Evolutionary conservation across 257 asterid genomes (phyloP), one percentile per base, ranked within the genome.

Genomic region (Datura wrightii): DNA sequence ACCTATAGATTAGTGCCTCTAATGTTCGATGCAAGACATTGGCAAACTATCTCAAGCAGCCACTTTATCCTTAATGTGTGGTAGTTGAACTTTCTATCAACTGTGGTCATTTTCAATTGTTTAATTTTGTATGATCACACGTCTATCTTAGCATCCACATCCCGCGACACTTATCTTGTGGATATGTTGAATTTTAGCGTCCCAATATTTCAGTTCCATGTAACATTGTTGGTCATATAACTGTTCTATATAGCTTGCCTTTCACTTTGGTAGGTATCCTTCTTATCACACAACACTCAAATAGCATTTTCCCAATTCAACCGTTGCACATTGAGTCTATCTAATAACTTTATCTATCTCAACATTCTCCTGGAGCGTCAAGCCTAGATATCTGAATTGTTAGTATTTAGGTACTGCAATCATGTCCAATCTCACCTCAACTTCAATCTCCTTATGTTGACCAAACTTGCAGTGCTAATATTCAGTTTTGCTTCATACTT

Each of bases 191-290:
- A 50, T 76, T 50, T 48, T 76, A 13, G 14, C 1, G 60, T 2
- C 14, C 6, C 44, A 76, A 76, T 50, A 48, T 19, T 24, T 74
- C 80, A 46, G 41, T 44, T 19, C 58, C 80, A 46, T 72, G 18
- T 46, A 74, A 5, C 58, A 19, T 74, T 11, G 59, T 48, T n/a
- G 80, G 6, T 46, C 60, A 48, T 48, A 76, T 13, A 14, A 76
- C 4, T 50, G 19, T 14, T 76, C 19, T 13, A 52, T 24, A 24
- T 60, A 31, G 44, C 60, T 46, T 48, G 56, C 14, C 81, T 74
- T 74, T 74, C 81, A 74, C 81, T 74, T 48, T 11, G 42, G 13
- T 74, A 74, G 60, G 81, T 50, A 50, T 76, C 60, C 24, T 24
- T 55, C 24, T 24, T 55, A 48, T 48, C 14, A 74, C 19, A 13